Evolutionary conservation across 768 basidiomycete genomes (phyloP).

Genomic region (Boletus barrowsii): DNA sequence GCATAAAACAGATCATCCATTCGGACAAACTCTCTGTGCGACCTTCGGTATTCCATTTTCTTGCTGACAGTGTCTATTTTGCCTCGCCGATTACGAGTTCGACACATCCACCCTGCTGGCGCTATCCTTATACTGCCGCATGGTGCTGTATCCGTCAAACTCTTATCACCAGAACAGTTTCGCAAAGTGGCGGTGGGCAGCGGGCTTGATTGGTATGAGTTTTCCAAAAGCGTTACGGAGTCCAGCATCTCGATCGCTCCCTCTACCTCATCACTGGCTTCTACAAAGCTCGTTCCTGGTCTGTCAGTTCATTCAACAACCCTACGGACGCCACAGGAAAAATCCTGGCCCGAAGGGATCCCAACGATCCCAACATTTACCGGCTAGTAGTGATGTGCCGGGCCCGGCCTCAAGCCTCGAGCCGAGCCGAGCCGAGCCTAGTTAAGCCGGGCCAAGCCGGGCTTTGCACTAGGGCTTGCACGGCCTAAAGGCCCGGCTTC

Average conservation of each 20-base stretch:
- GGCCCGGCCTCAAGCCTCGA: too few species aligned
- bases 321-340: background rate
- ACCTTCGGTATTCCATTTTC: background rate
- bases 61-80: background rate
- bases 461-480: too few species aligned
- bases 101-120: background rate
- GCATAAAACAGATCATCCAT: too few species aligned
- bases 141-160: background rate
- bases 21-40: background rate
- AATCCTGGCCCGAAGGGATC: background rate
- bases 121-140: background rate
- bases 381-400: too few species aligned
- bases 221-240: too few species aligned
- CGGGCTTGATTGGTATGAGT: background rate
- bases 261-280: slow-evolving; percentile 4
- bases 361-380: background rate
- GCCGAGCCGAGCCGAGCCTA: too few species aligned
- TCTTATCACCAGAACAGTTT: background rate
- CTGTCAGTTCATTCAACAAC: background rate
- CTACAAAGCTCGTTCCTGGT: background rate
- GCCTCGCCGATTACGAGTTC: background rate
- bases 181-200: background rate
- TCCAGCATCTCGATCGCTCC: background rate
- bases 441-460: too few species aligned
- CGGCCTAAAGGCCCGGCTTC: too few species aligned